Evolutionary conservation across 1,139 yeast species (phyloP), one percentile per base, ranked within the genome.

Genomic region (Lizanozyma gosingica): DNA sequence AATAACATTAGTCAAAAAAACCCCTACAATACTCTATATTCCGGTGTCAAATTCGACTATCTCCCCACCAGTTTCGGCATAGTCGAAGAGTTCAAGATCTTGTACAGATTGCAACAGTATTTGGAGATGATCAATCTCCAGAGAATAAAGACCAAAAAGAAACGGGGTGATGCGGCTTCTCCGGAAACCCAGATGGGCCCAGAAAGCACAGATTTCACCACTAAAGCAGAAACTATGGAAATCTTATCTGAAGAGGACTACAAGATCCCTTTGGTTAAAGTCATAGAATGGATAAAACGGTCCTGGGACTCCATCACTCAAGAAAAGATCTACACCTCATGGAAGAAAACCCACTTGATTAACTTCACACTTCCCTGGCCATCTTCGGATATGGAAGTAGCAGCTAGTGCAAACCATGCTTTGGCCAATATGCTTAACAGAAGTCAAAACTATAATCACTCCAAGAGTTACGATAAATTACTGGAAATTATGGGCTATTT

Each of bases 21-120:
- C 37, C 70, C 72, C 0, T 64, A 59, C 47, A 58, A 57, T 40
- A 57, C 70, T 2, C 33, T 15, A 16, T 59, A 54, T 42, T 59
- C 59, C 40, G 71, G 71, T 4, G 61, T 62, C 34, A 65, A 62
- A 43, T 67, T 67, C 41, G 73, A 72, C 48, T 78, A 76, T 51
- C 56, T 78, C 34, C 85, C 85, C 2, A 77, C 78, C 68, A 76
- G 72, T 47, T 78, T 79, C 67, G 86, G 86, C 2, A 76, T 79
- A 3, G 64, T 76, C 22, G 80, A 77, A 44, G 85, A 80, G 47
- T 76, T 80, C 50, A 77, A 77, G 47, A 67, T 77, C 11, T 59
- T 76, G 37, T 80, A 75, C 52, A 65, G 86, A 44, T 62, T 75
- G 4, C 80, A 76, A 46, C 85, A 80, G 48, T 80, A 78, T 47